Conservation (phyloP, 2,329 filamentous ascomycete species). For the Penicillium brasilianum region DNA sequence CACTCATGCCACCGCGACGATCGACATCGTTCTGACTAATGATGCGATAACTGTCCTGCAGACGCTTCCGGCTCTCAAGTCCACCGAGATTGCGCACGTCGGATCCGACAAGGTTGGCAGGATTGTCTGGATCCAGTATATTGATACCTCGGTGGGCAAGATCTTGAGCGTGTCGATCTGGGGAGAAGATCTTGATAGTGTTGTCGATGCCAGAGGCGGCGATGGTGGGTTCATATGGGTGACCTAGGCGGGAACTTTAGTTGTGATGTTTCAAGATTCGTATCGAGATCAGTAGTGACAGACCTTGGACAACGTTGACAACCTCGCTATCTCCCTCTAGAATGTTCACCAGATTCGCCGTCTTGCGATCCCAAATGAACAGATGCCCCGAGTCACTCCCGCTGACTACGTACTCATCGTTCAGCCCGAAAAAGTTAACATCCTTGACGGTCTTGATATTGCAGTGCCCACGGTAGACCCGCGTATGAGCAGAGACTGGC, state of each 20-base stretch:
- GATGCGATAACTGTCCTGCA: conserved; percentile 66
- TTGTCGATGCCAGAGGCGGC: conserved; percentile 71
- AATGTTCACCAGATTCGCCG: conserved; percentile 65
- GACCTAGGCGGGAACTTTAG: conserved; percentile 49
- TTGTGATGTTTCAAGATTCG: not conserved
- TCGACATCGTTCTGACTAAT: conserved; percentile 66
- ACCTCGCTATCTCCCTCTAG: conserved; percentile 70
- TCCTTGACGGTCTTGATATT: conserved; percentile 72
- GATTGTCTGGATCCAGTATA: conserved; percentile 56
- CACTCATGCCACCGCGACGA: conserved; percentile 61
- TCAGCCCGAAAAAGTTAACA: conserved; percentile 69
- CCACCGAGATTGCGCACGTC: conserved; percentile 45
- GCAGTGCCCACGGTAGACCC: conserved; percentile 67
- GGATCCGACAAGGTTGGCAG: conserved; percentile 41
- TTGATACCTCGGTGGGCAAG: conserved; percentile 63
- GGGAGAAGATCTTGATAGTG: conserved; percentile 71
- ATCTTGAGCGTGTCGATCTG: conserved; percentile 62
- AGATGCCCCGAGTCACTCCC: conserved; percentile 70
- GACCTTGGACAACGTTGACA: conserved; percentile 71
- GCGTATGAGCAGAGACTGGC: conserved; percentile 62
- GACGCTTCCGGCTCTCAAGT: conserved; percentile 61
- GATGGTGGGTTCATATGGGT: conserved; percentile 70
- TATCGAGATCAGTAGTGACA: conserved; percentile 13
- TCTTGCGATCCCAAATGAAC: conserved; percentile 72
- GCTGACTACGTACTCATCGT: conserved; percentile 71